Evolutionary conservation across 257 asterid genomes (phyloP).

Genomic region (Nicotiana benthamiana): DNA sequence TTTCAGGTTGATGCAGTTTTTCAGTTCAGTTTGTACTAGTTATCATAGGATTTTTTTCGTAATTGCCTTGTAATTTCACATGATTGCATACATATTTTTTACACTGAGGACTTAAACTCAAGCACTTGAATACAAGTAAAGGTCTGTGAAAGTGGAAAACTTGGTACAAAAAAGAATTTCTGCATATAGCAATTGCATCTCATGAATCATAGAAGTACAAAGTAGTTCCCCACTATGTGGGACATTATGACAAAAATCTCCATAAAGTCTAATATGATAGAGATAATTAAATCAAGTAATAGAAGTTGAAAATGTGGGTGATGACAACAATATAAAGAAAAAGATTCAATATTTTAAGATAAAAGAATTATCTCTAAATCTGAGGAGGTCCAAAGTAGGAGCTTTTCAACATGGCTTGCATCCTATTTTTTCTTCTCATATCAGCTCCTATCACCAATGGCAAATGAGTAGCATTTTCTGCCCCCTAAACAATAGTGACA

Average conservation of each 20-base stretch:
- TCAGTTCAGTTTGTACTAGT: no score
- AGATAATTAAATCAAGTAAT: conserved; percentile 1
- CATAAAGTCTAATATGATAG: conserved; percentile 15
- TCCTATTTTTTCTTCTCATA: conserved; percentile 20
- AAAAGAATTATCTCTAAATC: conserved; percentile 28
- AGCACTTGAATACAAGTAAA: not conserved
- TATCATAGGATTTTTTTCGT: no score
- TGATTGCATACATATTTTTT: no score
- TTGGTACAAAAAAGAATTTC: conserved; percentile 1
- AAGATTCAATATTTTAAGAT: conserved; percentile 8
- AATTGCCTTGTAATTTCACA: no score
- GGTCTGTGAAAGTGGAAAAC: not conserved
- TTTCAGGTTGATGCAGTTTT: no score
- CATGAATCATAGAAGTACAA: not conserved
- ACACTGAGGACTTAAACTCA: no score
- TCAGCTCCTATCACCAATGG: conserved; percentile 13
- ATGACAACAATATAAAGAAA: conserved; percentile 15
- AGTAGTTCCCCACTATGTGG: not conserved
- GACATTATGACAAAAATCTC: not conserved
- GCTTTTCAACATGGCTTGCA: conserved; percentile 24
- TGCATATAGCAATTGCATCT: conserved; percentile 8
- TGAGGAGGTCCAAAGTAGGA: conserved; percentile 26
- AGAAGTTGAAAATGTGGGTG: conserved; percentile 12
- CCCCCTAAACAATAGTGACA: conserved; percentile 30
- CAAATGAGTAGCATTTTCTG: conserved; percentile 13